A percentile compares a stretch with the other conserved stretches of the same genome.
Conservation (phyloP, 1,284 basidiomycete genomes). For the Pseudozyma tsukubaensis region DNA sequence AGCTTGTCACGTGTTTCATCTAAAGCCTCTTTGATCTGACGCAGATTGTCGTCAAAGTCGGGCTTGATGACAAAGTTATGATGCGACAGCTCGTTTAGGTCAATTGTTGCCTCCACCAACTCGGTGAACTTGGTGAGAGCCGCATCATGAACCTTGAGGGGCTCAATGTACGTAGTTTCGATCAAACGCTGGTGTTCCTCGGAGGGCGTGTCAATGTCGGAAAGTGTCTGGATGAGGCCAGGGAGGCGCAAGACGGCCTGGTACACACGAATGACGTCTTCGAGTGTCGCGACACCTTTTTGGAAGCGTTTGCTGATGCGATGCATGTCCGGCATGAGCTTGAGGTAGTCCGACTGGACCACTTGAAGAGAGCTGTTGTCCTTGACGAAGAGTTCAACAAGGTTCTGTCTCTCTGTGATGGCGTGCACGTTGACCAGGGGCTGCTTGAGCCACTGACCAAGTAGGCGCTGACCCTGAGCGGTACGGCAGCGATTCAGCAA, state of each 20-base stretch:
- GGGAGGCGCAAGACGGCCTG: conserved; percentile 79
- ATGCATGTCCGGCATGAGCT: conserved; percentile 92
- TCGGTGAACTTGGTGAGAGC: conserved; percentile 76
- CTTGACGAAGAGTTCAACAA: conserved; percentile 88
- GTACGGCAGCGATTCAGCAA: conserved; percentile 96
- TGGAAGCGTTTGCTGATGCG: conserved; percentile 93
- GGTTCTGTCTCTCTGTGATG: conserved; percentile 72
- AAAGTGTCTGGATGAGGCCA: conserved; percentile 75
- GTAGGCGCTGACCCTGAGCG: conserved; percentile 88
- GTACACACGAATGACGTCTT: conserved; percentile 96
- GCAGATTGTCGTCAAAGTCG: conserved; percentile 84
- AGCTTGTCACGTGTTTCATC: conserved; percentile 80
- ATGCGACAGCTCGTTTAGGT: conserved; percentile 82
- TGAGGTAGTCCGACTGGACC: conserved; percentile 85
- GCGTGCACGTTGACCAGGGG: conserved; percentile 93
- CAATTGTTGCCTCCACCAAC: conserved; percentile 96
- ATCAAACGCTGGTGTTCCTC: conserved; percentile 39
- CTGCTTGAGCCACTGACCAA: conserved; percentile 96
- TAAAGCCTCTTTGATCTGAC: conserved; percentile 78
- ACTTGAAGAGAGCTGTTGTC: conserved; percentile 79
- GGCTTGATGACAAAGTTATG: conserved; percentile 94
- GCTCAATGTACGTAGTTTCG: conserved; percentile 52
- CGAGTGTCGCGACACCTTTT: conserved; percentile 82
- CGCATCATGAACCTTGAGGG: conserved; percentile 38
- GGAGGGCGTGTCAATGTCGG: conserved; percentile 70